Conservation (phyloP, 768 basidiomycete species). For the Rhodotorula paludigena region DNA sequence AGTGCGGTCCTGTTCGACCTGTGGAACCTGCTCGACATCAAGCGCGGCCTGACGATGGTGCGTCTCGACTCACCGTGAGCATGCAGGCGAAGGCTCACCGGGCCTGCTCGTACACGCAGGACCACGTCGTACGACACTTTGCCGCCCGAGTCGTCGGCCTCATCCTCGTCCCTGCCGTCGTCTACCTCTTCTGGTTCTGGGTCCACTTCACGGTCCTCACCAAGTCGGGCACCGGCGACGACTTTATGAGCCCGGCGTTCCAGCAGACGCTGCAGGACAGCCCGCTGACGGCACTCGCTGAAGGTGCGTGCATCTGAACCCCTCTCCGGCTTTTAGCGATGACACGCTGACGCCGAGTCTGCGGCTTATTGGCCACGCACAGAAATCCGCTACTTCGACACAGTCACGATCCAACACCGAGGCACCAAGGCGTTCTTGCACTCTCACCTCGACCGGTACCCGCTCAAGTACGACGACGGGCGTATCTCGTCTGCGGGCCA, state of each 20-base stretch:
- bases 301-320: conserved; percentile 63
- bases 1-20: conserved; percentile 86
- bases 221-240: conserved; percentile 84
- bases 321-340: no score
- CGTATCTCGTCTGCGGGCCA: conserved; percentile 64
- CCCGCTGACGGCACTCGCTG: conserved; percentile 81
- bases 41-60: conserved; percentile 74
- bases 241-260: conserved; percentile 97
- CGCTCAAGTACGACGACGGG: conserved; percentile 88
- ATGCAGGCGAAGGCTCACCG: not conserved
- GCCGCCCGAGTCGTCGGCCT: conserved; percentile 73
- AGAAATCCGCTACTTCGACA: conserved; percentile 94
- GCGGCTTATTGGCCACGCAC: not conserved
- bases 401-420: conserved; percentile 78
- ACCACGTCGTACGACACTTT: conserved; percentile 86
- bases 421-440: conserved; percentile 90
- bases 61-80: conserved; percentile 10
- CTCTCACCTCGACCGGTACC: conserved; percentile 85
- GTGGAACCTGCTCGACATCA: conserved; percentile 86
- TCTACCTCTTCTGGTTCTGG: conserved; percentile 95
- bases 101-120: conserved; percentile 52
- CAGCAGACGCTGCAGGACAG: conserved; percentile 92
- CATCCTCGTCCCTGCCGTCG: conserved; percentile 77
- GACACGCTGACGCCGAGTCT: no score
- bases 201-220: conserved; percentile 84